These are phyloP conservation scores for Baffinella frigidus DNA, from an alignment of 208 protist species.

Conservation along the genomic window DNA sequence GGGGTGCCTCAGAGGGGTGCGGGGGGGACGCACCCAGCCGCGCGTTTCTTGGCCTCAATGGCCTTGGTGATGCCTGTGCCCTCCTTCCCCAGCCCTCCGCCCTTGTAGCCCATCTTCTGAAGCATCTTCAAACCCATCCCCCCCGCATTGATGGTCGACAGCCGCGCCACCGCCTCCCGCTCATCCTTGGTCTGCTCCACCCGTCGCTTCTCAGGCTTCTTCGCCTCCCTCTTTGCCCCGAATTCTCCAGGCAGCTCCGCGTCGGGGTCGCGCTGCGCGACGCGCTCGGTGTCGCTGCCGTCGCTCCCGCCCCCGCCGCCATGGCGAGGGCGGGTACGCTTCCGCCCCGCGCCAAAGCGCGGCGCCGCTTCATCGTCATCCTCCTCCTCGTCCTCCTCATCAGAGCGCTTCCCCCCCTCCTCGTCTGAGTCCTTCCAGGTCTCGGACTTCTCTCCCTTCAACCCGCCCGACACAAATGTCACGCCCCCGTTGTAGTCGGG, in stretches of 20 bases:
- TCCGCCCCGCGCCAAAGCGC: not conserved
- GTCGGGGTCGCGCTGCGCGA: not conserved
- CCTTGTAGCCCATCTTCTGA: slow-evolving; percentile 20
- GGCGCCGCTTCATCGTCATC: not conserved
- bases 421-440: not conserved
- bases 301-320: too few species aligned
- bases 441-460: not conserved
- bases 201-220: not conserved
- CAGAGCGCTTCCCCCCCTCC: not conserved
- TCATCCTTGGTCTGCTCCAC: not conserved
- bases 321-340: too few species aligned
- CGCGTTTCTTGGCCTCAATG: not conserved
- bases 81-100: slow-evolving; percentile 5
- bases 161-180: not conserved
- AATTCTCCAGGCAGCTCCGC: not conserved
- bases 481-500: not conserved
- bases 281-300: not conserved
- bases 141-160: not conserved
- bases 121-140: slow-evolving; percentile 10
- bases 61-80: not conserved
- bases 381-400: not conserved
- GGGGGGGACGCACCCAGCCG: too few species aligned
- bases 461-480: not conserved
- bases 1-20: too few species aligned
- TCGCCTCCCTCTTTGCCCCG: slow-evolving; percentile 1